Base-by-base conservation (phyloP, 2,329 filamentous ascomycete species). In the Cladophialophora chaetospira region DNA sequence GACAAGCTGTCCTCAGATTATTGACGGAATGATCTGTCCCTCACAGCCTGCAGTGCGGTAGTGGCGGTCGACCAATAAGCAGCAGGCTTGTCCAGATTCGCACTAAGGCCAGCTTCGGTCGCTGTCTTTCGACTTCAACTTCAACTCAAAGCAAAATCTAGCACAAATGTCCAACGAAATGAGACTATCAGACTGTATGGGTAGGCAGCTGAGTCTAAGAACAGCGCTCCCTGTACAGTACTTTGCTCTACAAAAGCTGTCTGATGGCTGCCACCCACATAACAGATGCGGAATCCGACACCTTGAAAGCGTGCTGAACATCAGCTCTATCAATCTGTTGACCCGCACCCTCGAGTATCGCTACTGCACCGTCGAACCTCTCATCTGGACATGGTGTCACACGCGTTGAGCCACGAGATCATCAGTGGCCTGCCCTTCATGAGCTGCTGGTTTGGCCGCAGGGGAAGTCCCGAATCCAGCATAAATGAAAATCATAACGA, bases 401-500 rank as follows among this genome's bases (percentile, higher is more conserved):
- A 46, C 51, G 11, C 40, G 35, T 23, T 47, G 35, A 11, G 47
- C 38, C 5, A 29, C 42, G 31, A 43, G 13, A 15, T 47, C 33
- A 33, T 57, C 51, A 6, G 11, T 23, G 1, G 47, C 47, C 25
- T 57, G 45, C 28, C 47, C 54, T 31, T 51, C 47, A 9, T 45
- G 47, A 6, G 46, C 31, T 28, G n/a, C 36, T 25, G 28, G 44
- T 4, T 33, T 31, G 21, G 15, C 15, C 25, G 28, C 33, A 11
- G 47, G 26, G 4, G 23, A 26, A 3, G 56, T 53, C 10, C 15
- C 42, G 17, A 74, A 58, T 1, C 72, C 70, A 8, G 67, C 60
- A n/a, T 62, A 66, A n/a, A 75, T 65, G 35, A 68, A 76, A 33
- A 78, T 70, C 3, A 72, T 42, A 2, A 81, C 73, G 17, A 79